Evolutionary conservation across 2,329 filamentous ascomycete species (phyloP).

Genomic region (Phialophora expanda): DNA sequence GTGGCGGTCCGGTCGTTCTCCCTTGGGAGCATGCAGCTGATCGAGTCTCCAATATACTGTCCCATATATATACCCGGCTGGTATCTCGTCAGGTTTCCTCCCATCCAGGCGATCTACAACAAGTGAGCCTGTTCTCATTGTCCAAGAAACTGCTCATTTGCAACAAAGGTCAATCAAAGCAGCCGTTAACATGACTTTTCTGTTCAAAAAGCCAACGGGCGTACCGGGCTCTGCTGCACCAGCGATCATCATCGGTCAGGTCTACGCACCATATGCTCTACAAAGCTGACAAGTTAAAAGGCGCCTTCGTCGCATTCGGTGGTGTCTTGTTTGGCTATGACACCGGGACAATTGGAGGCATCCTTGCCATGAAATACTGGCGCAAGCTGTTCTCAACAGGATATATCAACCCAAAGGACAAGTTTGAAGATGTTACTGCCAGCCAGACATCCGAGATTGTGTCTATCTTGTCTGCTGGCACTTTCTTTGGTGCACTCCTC

Average conservation of each 20-base stretch:
- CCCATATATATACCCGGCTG: not conserved
- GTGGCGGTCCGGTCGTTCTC: not conserved
- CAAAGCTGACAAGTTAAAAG: constrained; percentile 11
- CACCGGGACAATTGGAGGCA: constrained; percentile 50
- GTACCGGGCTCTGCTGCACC: constrained; percentile 54
- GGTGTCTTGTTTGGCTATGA: constrained; percentile 44
- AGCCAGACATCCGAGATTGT: constrained; percentile 52
- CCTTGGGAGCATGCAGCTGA: not conserved
- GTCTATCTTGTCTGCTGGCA: constrained; percentile 83
- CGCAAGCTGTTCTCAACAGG: constrained; percentile 48
- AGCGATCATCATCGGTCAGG: constrained; percentile 49
- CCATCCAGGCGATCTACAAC: not conserved
- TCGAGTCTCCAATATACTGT: not conserved
- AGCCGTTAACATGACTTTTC: constrained; percentile 11
- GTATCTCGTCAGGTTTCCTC: not conserved
- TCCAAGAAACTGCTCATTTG: not conserved
- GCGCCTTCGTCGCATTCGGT: constrained; percentile 46
- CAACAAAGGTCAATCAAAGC: not conserved
- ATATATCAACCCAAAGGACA: constrained; percentile 39
- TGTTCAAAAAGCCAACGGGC: constrained; percentile 52
- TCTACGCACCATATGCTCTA: not conserved
- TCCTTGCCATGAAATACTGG: constrained; percentile 51
- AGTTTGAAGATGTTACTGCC: constrained; percentile 33
- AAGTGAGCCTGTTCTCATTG: too few relatives aligned
- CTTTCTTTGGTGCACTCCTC: constrained; percentile 71